A percentile compares a stretch with the other conserved stretches of the same genome.
Evolutionary conservation across 306 rosid genomes (phyloP).

Genomic region (Malus fusca): DNA sequence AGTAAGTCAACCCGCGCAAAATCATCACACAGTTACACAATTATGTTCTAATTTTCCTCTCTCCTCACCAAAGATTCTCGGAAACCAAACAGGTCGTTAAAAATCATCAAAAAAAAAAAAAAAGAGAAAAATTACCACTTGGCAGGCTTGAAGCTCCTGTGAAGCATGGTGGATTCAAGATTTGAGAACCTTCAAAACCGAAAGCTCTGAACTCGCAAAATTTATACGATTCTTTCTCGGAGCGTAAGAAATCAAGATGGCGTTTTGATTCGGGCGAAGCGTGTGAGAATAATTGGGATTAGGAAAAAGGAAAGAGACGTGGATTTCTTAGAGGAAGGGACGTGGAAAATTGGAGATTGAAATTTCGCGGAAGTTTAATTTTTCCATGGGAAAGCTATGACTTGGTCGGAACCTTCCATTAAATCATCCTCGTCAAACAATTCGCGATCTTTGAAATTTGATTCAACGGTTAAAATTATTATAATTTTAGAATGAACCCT

Average conservation of each 20-base stretch:
- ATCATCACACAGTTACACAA: background rate
- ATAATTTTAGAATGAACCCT: fast-evolving
- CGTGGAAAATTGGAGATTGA: background rate
- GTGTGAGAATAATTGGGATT: background rate
- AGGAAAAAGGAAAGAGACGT: background rate
- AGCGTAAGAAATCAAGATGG: background rate
- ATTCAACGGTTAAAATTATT: no score
- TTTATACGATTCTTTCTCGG: background rate
- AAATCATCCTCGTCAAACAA: no score
- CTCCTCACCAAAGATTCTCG: background rate
- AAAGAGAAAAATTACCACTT: constrained; percentile 27
- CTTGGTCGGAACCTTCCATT: background rate
- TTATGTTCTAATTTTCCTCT: background rate
- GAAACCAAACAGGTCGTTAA: constrained; percentile 15
- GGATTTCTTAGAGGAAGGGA: background rate
- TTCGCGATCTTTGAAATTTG: fast-evolving
- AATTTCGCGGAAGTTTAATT: constrained; percentile 6
- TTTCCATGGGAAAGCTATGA: background rate
- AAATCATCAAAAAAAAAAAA: background rate
- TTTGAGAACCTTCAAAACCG: constrained; percentile 10
- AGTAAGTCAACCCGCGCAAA: background rate
- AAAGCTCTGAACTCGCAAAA: background rate
- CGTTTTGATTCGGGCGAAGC: background rate
- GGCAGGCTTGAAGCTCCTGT: constrained; percentile 47
- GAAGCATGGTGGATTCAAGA: constrained; percentile 27